These are phyloP conservation scores for Scedosporium minutisporum DNA, from an alignment of 2,329 filamentous ascomycete genomes.

Conservation along the genomic window DNA sequence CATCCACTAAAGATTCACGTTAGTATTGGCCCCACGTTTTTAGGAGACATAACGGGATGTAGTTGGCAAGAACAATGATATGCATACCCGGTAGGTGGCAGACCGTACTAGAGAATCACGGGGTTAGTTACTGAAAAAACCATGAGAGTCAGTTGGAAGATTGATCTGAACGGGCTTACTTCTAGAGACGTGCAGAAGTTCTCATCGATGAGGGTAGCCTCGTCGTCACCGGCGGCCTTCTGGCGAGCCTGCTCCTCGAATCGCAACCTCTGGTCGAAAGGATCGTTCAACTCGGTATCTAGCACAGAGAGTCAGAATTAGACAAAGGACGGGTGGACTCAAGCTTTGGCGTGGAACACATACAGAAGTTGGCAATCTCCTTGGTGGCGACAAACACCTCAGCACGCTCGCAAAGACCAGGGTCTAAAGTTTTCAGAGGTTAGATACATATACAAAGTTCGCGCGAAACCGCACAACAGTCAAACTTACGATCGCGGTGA, in stretches of 20 bases:
- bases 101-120: conserved; percentile 46
- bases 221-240: conserved; percentile 94
- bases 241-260: conserved; percentile 86
- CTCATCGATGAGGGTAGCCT: conserved; percentile 93
- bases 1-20: conserved; percentile 49
- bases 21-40: background rate
- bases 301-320: background rate
- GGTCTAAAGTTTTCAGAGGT: conserved; percentile 13
- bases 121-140: background rate
- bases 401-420: conserved; percentile 90
- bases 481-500: conserved; percentile 46
- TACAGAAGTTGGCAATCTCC: conserved; percentile 69
- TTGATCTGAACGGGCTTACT: conserved; percentile 10
- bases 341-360: conserved; percentile 34
- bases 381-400: conserved; percentile 73
- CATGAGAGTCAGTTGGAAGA: background rate
- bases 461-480: background rate
- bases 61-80: background rate
- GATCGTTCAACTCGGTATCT: conserved; percentile 85
- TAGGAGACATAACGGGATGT: background rate
- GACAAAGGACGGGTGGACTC: background rate
- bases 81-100: conserved; percentile 61
- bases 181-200: conserved; percentile 87
- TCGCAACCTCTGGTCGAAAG: conserved; percentile 83
- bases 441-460: background rate